Conservation (phyloP, 768 basidiomycete genomes). For the Cubamyces sp. region DNA sequence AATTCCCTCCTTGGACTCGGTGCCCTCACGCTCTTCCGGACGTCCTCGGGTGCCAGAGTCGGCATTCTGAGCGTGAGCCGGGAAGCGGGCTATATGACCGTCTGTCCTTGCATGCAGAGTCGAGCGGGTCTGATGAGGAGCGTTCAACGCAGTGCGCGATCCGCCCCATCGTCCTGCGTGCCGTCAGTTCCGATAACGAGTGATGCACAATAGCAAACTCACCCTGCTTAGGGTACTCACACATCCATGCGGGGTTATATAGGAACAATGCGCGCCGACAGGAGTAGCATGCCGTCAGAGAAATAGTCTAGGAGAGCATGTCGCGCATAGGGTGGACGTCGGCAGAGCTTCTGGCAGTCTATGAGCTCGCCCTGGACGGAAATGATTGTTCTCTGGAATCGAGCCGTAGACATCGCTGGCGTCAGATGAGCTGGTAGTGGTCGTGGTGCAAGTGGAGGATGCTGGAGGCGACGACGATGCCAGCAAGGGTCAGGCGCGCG, state of each 20-base stretch:
- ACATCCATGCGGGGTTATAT: conserved; percentile 64
- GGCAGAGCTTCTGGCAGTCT: conserved; percentile 76
- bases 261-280: background rate
- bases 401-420: conserved; percentile 60
- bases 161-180: conserved; percentile 44
- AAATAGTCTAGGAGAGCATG: conserved; percentile 3
- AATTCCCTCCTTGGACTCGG: conserved; percentile 72
- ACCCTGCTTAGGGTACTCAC: conserved; percentile 95
- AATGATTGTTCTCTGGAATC: conserved; percentile 76
- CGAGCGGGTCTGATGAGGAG: conserved; percentile 70
- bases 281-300: conserved; percentile 9
- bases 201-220: conserved; percentile 18
- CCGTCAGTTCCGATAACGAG: conserved; percentile 5
- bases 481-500: conserved; percentile 13
- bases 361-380: conserved; percentile 70
- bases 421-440: conserved; percentile 5
- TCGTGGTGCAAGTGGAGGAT: background rate
- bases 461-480: conserved; percentile 14
- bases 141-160: conserved; percentile 75
- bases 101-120: conserved; percentile 89
- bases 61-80: background rate
- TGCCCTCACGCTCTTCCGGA: conserved; percentile 82
- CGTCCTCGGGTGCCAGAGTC: conserved; percentile 60
- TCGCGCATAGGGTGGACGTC: conserved; percentile 45
- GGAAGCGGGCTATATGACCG: conserved; percentile 55